Conservation (phyloP, 1,139 yeast species). For the Yamadazyma atmosphaerica region DNA sequence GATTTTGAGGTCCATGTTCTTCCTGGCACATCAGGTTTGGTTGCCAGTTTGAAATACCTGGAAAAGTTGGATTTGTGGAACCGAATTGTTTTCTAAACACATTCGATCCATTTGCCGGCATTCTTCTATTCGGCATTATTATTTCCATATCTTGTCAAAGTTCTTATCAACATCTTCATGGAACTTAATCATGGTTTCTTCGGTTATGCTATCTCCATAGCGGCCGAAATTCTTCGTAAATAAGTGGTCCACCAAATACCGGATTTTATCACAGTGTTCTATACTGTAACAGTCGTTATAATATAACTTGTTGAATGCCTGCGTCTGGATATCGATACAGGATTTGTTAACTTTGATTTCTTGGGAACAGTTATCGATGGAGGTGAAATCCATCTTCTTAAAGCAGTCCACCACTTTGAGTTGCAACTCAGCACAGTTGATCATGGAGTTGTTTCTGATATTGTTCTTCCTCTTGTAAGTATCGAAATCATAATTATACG, state of each 20-base stretch:
- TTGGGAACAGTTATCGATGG: slow-evolving; percentile 29
- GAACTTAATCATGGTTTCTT: slow-evolving; percentile 26
- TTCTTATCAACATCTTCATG: slow-evolving; percentile 33
- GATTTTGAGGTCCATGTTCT: slow-evolving; percentile 49
- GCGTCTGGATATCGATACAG: slow-evolving; percentile 37
- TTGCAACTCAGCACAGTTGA: slow-evolving; percentile 48
- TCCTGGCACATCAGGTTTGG: slow-evolving; percentile 80
- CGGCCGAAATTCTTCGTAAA: slow-evolving; percentile 43
- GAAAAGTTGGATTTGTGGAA: slow-evolving; percentile 54
- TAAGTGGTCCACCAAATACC: slow-evolving; percentile 37
- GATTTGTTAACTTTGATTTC: slow-evolving; percentile 26
- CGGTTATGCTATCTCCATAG: slow-evolving; percentile 34
- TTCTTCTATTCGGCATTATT: slow-evolving; percentile 3
- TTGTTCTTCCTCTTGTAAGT: slow-evolving; percentile 32
- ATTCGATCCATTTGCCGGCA: too few relatives aligned
- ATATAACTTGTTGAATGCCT: slow-evolving; percentile 35
- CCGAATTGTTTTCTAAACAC: too few relatives aligned
- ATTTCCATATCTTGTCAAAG: slow-evolving; percentile 40
- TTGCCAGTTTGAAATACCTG: slow-evolving; percentile 47
- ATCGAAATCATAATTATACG: slow-evolving; percentile 31
- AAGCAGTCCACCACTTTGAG: slow-evolving; percentile 39
- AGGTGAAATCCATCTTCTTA: slow-evolving; percentile 29
- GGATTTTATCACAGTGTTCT: slow-evolving; percentile 41
- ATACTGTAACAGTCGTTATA: slow-evolving; percentile 41
- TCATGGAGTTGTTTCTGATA: slow-evolving; percentile 24